These are phyloP conservation scores for Phytophthora cactorum DNA, from an alignment of 352 stramenopile genomes.

Conservation along the genomic window DNA sequence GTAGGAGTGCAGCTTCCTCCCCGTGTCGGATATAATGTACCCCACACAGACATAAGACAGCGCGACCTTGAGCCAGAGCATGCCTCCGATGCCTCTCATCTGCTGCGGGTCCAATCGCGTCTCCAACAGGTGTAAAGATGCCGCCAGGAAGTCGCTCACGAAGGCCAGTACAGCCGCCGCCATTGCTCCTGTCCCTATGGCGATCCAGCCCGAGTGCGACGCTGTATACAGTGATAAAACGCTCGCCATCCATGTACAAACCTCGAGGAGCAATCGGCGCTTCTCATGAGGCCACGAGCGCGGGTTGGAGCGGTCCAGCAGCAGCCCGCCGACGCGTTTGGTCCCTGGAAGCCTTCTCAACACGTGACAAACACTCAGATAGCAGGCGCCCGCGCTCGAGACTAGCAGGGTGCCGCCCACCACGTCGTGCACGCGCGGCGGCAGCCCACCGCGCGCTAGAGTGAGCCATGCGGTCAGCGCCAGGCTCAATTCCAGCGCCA, in stretches of 20 bases:
- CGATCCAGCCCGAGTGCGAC: slow-evolving; percentile 54
- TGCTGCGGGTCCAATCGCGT: slow-evolving; percentile 45
- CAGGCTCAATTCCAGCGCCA: slow-evolving; percentile 38
- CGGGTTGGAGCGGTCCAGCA: slow-evolving; percentile 62
- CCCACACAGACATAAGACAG: slow-evolving; percentile 71
- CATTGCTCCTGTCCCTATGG: slow-evolving; percentile 50
- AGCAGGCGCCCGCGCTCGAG: slow-evolving; percentile 52
- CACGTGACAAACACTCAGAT: slow-evolving; percentile 55
- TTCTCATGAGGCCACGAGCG: slow-evolving; percentile 58
- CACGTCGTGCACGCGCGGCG: slow-evolving; percentile 51
- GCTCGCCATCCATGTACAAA: slow-evolving; percentile 74
- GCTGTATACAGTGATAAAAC: slow-evolving; percentile 75
- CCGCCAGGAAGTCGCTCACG: slow-evolving; percentile 61
- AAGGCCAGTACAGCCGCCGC: slow-evolving; percentile 51
- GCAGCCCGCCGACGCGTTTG: slow-evolving; percentile 42
- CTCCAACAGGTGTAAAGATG: slow-evolving; percentile 64
- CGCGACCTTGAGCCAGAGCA: slow-evolving; percentile 73
- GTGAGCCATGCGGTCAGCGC: slow-evolving; percentile 38
- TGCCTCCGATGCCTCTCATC: slow-evolving; percentile 38
- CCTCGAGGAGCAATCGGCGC: slow-evolving; percentile 67
- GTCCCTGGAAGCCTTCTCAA: slow-evolving; percentile 26
- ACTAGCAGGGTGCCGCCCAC: slow-evolving; percentile 63
- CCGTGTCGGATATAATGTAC: slow-evolving; percentile 67
- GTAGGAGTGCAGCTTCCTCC: slow-evolving; percentile 52
- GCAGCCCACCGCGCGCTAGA: slow-evolving; percentile 34